Percentiles rank a stretch among this genome's conserved stretches.
Conservation (phyloP, 1,284 basidiomycete species). For the Moniliella sp. region DNA sequence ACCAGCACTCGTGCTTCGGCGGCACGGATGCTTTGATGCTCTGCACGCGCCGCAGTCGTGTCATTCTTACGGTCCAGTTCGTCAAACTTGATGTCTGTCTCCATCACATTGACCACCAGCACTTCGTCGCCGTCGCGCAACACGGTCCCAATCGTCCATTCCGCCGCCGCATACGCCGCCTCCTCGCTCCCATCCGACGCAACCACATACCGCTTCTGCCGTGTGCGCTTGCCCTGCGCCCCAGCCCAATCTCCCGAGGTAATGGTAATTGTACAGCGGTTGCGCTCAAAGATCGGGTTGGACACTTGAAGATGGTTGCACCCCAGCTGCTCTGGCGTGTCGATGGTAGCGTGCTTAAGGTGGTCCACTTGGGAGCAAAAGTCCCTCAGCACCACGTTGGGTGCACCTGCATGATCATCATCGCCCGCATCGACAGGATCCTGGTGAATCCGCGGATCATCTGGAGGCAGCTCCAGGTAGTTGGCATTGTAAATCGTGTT, state of each 20-base stretch:
- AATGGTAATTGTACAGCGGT: slow-evolving; percentile 71
- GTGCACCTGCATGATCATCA: slow-evolving; percentile 10
- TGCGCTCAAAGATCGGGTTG: slow-evolving; percentile 62
- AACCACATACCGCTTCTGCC: slow-evolving; percentile 56
- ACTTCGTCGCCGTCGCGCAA: slow-evolving; percentile 66
- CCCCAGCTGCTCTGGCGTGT: no score
- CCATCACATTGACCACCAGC: slow-evolving; percentile 54
- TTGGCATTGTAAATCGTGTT: slow-evolving; percentile 25
- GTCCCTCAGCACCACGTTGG: slow-evolving; percentile 11
- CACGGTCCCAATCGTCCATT: slow-evolving; percentile 68
- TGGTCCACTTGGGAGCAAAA: no score
- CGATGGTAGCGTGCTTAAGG: slow-evolving; percentile 2
- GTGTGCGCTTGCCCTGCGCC: slow-evolving; percentile 38
- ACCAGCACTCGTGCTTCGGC: slow-evolving; percentile 58
- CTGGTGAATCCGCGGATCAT: slow-evolving; percentile 3
- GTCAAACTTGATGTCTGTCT: slow-evolving; percentile 58
- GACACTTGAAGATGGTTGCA: slow-evolving; percentile 5
- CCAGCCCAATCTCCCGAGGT: slow-evolving; percentile 41
- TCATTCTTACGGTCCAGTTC: slow-evolving; percentile 34
- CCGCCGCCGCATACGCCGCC: slow-evolving; percentile 22
- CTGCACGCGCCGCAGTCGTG: slow-evolving; percentile 53
- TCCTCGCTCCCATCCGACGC: slow-evolving; percentile 71
- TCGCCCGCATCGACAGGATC: slow-evolving; percentile 6
- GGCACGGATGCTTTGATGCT: slow-evolving; percentile 77
- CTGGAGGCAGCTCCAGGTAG: slow-evolving; percentile 13